Base-by-base conservation (phyloP, 306 rosid species). In the Vachellia pachyceras region DNA sequence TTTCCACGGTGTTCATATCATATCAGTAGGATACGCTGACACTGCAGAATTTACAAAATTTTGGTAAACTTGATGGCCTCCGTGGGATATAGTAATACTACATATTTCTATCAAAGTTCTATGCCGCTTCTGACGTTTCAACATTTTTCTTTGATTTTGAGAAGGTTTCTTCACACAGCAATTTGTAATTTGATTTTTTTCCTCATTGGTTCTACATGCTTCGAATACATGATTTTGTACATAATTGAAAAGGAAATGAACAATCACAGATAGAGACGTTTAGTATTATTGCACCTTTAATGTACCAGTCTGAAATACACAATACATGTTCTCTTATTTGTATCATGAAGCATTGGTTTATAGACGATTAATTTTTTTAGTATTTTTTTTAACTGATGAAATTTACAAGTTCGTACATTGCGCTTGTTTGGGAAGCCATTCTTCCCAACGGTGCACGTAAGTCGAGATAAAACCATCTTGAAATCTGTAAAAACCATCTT, bases 21-120 rank as follows among this genome's bases (percentile, higher is more conserved):
- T 88, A 80, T 67, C 81, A 68, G 47, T 88, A 87, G 92, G 87
- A 86, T 79, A 85, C 79, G 83, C 97, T 89, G 77, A 87, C 89
- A 80, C 76, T 78, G 78, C 84, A 84, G 80, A 86, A 88, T 88
- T 76, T 82, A 40, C 82, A 77, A 5, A 82, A 83, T 85, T 85
- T 79, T 76, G 89, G 90, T 81, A 84, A 82, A 70, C 40, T n/a
- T n/a, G n/a, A 75, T 75, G 79, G 72, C 84, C 79, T 81, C 61
- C 70, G 50, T 76, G 73, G 39, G 60, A 29, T 64, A 76, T 1
- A 10, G n/a, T n/a, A n/a, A n/a, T n/a, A n/a, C n/a, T n/a, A n/a
- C n/a, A n/a, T n/a, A n/a, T n/a, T n/a, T n/a, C 63, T 71, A 65
- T 68, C 65, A 35, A 69, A 75, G 47, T 75, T 35, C 18, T 52